Evolutionary conservation across 2,329 filamentous ascomycete species (phyloP), one percentile per base, ranked within the genome.

Genomic region (Fusarium scirpi): DNA sequence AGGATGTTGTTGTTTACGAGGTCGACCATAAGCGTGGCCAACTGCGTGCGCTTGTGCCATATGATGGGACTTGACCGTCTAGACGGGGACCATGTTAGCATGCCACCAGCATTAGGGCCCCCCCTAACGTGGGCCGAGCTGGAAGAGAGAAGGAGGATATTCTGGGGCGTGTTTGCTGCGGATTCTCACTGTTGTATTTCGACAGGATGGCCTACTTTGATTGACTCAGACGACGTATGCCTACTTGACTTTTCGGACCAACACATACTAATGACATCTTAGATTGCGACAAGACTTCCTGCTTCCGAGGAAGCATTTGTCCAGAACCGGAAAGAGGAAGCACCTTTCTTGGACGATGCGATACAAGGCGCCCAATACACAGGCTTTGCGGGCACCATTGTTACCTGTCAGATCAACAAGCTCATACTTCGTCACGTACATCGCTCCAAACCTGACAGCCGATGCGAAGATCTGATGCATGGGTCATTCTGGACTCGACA

Each of bases 401-500:
- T 97, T 20, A 87, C 94, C 71, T 91, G 93, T 59, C 89, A 91
- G 69, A 83, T 97, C 52, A 95, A 97, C 79, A 94, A 94, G 58
- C 86, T 88, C 24, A 95, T 97, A 73, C 83, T 97, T 18, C 87
- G 90, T 32, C 95, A 98, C 79, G 85, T 95, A 2, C 93, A 97
- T 79, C 87, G 91, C 20, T 88, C 89, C 4, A 89, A 88, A 58
- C 84, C 90, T 1, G 85, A 90, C 29, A 93, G 97, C 70, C 85
- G 86, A 43, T 91, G 94, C 6, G 86, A 91, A 34, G 92, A 97
- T 76, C 83, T 94, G 24, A 90, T 85, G 52, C 81, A 93, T 72
- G 94, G 94, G 5, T 85, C 88, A 22, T 98, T 94, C 79, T 98
- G 95, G 95, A 91, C 89, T 74, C 89, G 93, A 3, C 95, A 98